Evolutionary conservation across 306 rosid genomes (phyloP).

Genomic region (Albizia julibrissin): DNA sequence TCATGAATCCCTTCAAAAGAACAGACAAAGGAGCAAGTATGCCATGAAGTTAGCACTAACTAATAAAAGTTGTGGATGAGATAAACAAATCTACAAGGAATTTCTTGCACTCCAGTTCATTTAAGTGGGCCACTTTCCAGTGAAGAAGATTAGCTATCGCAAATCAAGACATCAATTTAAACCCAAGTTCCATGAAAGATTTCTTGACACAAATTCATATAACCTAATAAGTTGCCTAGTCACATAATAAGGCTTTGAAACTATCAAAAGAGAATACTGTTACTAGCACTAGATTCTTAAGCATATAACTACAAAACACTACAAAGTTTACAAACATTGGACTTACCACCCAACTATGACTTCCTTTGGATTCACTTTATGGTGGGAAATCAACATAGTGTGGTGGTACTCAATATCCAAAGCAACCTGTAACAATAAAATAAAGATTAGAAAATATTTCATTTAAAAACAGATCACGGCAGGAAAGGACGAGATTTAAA

Average conservation of each 20-base stretch:
- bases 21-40: not conserved
- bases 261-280: not conserved
- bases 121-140: not conserved
- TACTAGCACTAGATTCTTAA: not conserved
- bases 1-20: not conserved
- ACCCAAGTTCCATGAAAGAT: not conserved
- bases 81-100: not conserved
- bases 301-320: not conserved
- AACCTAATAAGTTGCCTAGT: not conserved
- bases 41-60: not conserved
- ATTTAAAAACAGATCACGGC: too few relatives aligned
- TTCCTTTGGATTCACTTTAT: constrained; percentile 96
- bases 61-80: not conserved
- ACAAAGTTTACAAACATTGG: not conserved
- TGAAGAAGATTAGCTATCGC: not conserved
- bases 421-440: constrained; percentile 62
- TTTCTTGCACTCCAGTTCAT: not conserved
- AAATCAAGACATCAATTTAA: not conserved
- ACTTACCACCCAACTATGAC: constrained; percentile 92
- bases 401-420: constrained; percentile 96
- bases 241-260: not conserved
- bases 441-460: not conserved
- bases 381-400: constrained; percentile 82
- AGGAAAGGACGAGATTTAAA: not conserved
- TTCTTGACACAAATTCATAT: not conserved